Evolutionary conservation across 75 land plant genomes (phyloP).

Genomic region (Chamaecyparis obtusa): DNA sequence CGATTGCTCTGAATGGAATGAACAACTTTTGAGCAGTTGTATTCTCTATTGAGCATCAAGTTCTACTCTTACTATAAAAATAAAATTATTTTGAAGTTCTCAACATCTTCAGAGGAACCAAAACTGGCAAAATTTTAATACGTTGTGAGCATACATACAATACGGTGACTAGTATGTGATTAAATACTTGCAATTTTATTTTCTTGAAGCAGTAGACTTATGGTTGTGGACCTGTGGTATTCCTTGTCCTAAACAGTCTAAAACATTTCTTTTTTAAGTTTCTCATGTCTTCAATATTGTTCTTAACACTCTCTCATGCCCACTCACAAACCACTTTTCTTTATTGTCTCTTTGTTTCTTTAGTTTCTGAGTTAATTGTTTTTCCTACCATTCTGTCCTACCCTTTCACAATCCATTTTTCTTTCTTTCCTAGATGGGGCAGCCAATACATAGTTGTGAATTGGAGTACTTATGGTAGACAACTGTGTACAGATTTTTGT

Average conservation of each 20-base stretch:
- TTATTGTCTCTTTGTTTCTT: not conserved
- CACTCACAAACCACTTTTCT: not conserved
- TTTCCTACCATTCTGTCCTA: not conserved
- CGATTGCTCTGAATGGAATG: not conserved
- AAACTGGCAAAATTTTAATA: not conserved
- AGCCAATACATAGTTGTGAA: not conserved
- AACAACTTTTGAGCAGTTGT: not conserved
- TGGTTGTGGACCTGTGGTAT: not conserved
- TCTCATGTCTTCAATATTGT: not conserved
- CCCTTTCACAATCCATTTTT: not conserved
- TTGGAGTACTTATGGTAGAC: no score
- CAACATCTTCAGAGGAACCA: not conserved
- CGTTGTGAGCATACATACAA: not conserved
- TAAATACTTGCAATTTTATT: not conserved
- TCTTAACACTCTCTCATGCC: not conserved
- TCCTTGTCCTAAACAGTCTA: not conserved
- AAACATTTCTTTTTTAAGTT: not conserved
- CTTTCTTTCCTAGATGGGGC: not conserved
- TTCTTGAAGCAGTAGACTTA: not conserved
- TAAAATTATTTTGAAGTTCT: not conserved
- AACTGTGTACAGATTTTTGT: no score
- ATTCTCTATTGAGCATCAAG: not conserved
- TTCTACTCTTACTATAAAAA: not conserved
- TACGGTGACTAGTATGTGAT: not conserved
- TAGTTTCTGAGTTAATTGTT: not conserved